Evolutionary conservation across 164 flowering plant genomes (phyloP).

Genomic region (Taxillus chinensis): DNA sequence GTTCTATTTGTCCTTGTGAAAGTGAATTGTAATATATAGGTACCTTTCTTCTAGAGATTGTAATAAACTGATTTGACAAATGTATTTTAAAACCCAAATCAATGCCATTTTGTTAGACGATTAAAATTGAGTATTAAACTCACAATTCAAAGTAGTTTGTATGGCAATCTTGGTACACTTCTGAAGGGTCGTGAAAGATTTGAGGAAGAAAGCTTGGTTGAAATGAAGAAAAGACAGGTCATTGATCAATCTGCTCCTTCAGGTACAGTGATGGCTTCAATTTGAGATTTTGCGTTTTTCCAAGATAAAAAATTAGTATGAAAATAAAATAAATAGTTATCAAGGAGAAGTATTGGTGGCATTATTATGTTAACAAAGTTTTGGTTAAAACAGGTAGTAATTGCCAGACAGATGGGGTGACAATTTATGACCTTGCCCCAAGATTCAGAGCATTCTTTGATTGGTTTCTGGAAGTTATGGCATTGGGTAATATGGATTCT

Average conservation of each 20-base stretch:
- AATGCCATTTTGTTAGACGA: too few species aligned
- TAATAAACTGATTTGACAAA: too few species aligned
- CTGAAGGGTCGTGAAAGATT: constrained; percentile 45
- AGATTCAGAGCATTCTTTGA: constrained; percentile 33
- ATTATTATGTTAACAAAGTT: not conserved
- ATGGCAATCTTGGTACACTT: constrained; percentile 31
- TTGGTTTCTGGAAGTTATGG: constrained; percentile 35
- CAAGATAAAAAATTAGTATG: too few species aligned
- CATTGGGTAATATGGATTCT: constrained; percentile 32
- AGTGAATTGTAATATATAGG: too few species aligned
- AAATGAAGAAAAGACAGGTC: constrained; percentile 5
- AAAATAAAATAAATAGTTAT: too few species aligned
- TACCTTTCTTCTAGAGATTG: too few species aligned
- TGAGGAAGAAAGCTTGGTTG: constrained; percentile 33
- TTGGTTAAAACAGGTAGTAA: constrained; percentile 5
- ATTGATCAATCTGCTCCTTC: constrained; percentile 16
- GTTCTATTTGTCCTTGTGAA: too few species aligned
- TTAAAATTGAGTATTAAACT: constrained; percentile 19
- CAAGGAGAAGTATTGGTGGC: too few species aligned
- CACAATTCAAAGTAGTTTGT: constrained; percentile 41
- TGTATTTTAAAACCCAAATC: too few species aligned
- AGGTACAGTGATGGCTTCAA: constrained; percentile 7
- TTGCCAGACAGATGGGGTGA: constrained; percentile 7
- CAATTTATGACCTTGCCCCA: constrained; percentile 28
- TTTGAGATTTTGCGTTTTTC: not conserved